Evolutionary conservation across 148 eudicot species (phyloP), one percentile per base, ranked within the genome.

Genomic region (Silene latifolia): DNA sequence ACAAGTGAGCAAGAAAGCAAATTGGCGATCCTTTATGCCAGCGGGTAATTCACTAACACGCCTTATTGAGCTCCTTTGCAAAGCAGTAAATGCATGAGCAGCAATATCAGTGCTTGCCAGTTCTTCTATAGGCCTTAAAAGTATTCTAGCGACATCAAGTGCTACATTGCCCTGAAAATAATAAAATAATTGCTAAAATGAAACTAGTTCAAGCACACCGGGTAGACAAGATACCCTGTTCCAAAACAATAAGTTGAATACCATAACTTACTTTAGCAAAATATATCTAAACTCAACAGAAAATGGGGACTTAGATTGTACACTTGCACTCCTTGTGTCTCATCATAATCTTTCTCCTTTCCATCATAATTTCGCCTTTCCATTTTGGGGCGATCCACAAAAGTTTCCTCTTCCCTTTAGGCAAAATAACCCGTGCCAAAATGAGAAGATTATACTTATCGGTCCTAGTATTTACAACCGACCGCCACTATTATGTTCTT

Each of bases 121-220:
- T 82, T 92, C 96, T 19, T 25, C 79, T 7, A 91, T 83, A 58
- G 97, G 83, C 57, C 88, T 82, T 79, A 94, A 75, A 73, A 94
- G 93, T 67, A 94, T 87, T 65, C 98, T 85, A 44, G 98, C 98
- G 73, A 86, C 92, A 84, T 94, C 97, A 85, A 94, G 97, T 79
- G 98, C 98, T 67, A 94, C 98, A 81, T 94, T 94, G 2, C 98
- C 98, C 98, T 94, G 79, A 71, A 77, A 79, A 64, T 67, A 74
- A 39, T 8, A 4, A 62, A 23, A 65, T 7, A 0, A 21, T 66
- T 66, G 53, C 23, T 66, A 66, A 66, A 7, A 66, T n/a, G 70
- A 24, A 11, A 59, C 63, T 48, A 69, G 13, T 56, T 61, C 65
- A 56, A 42, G 23, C 24, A 72, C 19, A 59, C 3, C 19, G 3